These are phyloP conservation scores for Suillus sp. DNA, from an alignment of 768 basidiomycete genomes.

Conservation along the genomic window DNA sequence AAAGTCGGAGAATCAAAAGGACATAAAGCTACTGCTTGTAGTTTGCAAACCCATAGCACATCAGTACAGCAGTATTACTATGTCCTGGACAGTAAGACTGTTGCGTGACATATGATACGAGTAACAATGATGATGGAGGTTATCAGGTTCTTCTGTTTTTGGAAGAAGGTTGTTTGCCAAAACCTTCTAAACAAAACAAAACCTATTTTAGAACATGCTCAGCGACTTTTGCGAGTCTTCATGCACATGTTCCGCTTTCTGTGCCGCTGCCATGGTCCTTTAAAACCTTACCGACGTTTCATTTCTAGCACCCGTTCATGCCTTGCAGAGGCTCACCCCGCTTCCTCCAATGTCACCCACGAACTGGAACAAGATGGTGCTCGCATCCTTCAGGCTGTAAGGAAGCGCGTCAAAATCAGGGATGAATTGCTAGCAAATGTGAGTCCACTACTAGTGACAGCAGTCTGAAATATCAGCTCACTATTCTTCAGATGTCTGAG, in stretches of 20 bases:
- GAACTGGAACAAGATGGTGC: conserved; percentile 46
- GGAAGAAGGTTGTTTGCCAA: conserved; percentile 1
- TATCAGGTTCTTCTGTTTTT: no score
- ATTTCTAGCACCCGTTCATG: conserved; percentile 12
- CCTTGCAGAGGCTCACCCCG: not conserved
- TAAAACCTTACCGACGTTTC: conserved; percentile 2
- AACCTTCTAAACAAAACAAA: not conserved
- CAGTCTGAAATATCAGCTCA: not conserved
- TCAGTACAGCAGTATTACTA: not conserved
- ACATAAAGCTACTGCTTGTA: not conserved
- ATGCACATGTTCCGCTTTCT: conserved; percentile 12
- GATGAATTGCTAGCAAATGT: conserved; percentile 41
- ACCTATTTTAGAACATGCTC: not conserved
- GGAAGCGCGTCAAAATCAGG: conserved; percentile 1
- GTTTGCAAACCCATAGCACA: not conserved
- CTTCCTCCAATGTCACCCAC: conserved; percentile 17
- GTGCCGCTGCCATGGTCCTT: conserved; percentile 6
- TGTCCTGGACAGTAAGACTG: not conserved
- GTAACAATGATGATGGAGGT: no score
- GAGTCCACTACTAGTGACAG: not conserved
- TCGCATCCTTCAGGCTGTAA: conserved; percentile 46
- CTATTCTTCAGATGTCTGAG: conserved; percentile 47
- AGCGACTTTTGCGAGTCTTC: not conserved
- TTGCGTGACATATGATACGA: no score
- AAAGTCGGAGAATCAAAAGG: not conserved